phyloP scores from a whole-genome alignment of 2,329 filamentous ascomycete genomes.

The Xylariaceae sp. region DNA sequence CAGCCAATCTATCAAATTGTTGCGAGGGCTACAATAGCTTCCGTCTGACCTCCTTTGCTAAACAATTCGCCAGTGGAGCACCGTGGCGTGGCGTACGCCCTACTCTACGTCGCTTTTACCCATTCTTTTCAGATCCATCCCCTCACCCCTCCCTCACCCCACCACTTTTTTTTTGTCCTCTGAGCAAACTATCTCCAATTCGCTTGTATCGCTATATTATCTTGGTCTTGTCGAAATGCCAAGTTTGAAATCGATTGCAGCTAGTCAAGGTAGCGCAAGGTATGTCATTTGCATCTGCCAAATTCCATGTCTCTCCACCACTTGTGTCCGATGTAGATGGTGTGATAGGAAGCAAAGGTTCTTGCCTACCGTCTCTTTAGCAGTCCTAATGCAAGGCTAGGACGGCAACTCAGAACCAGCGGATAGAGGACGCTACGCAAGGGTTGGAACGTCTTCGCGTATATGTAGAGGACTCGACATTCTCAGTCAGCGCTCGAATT shows the following conservation, averaged over 20 bases:
- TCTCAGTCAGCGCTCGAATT: background rate
- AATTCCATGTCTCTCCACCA: background rate
- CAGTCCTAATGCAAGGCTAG: conserved; percentile 10
- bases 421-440: background rate
- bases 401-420: background rate
- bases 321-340: background rate
- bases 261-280: conserved; percentile 9
- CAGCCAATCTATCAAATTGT: too few relatives aligned
- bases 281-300: background rate
- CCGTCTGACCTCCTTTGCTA: too few relatives aligned
- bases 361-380: background rate
- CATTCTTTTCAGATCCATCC: too few relatives aligned
- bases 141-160: too few relatives aligned
- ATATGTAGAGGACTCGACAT: background rate
- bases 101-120: too few relatives aligned
- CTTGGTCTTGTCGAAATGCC: conserved; percentile 6
- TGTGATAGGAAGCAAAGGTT: background rate
- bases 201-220: too few relatives aligned
- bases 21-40: too few relatives aligned
- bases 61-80: too few relatives aligned
- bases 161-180: too few relatives aligned
- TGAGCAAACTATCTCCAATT: too few relatives aligned
- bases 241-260: background rate
- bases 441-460: background rate
- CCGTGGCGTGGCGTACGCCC: too few relatives aligned